These are phyloP conservation scores for Aureobasidium sp. DNA, from an alignment of 2,329 filamentous ascomycete species.

Conservation along the genomic window DNA sequence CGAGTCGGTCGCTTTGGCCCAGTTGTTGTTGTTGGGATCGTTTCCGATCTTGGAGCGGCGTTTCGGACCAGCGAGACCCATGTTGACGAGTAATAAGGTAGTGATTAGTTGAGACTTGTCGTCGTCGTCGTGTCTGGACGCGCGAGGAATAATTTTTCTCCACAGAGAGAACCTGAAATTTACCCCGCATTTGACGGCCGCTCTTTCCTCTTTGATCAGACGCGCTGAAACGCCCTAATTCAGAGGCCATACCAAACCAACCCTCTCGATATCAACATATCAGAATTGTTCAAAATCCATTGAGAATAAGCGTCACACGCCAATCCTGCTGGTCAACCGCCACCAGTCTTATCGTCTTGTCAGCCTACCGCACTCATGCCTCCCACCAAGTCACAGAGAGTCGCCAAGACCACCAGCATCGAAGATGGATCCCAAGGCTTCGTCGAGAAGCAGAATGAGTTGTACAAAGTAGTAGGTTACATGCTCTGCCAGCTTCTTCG, in stretches of 20 bases:
- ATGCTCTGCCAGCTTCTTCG: neutral
- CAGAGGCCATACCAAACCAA: neutral
- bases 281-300: neutral
- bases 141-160: slow-evolving; percentile 8
- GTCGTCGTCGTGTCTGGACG: neutral
- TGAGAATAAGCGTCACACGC: neutral
- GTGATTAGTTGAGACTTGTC: neutral
- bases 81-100: slow-evolving; percentile 29
- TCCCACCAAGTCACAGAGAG: neutral
- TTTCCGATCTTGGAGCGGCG: slow-evolving; percentile 67
- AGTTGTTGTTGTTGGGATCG: slow-evolving; percentile 94
- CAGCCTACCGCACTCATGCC: neutral
- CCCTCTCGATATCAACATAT: neutral
- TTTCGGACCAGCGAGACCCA: slow-evolving; percentile 60
- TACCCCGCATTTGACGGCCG: neutral
- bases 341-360: neutral
- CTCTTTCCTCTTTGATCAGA: neutral
- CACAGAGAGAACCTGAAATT: neutral
- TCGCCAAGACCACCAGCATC: neutral
- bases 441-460: neutral
- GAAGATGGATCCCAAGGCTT: neutral
- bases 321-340: neutral
- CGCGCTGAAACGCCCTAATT: neutral
- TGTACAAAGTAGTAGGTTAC: neutral
- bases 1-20: slow-evolving; percentile 71